Conservation (phyloP, 2,329 filamentous ascomycete genomes). For the Neonectria sp. region DNA sequence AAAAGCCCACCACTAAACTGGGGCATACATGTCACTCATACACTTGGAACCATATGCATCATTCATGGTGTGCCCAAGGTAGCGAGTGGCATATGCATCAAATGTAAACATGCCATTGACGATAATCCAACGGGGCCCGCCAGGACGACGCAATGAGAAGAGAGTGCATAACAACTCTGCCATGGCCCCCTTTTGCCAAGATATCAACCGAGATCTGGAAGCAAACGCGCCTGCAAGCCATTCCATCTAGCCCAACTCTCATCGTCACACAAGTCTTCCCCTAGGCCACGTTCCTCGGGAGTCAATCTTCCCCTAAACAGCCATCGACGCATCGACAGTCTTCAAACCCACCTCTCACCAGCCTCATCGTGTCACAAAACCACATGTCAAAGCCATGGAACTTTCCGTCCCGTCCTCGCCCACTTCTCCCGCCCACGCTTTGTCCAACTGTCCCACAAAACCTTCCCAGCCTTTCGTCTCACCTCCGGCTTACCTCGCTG, state of each 20-base stretch:
- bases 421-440: not conserved
- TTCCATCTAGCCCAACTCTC: not conserved
- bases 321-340: not conserved
- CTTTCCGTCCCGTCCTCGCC: not conserved
- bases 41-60: not conserved
- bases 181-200: not conserved
- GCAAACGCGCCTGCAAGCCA: not conserved
- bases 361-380: not conserved
- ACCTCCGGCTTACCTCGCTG: not conserved
- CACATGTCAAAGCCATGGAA: not conserved
- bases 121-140: not conserved
- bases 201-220: not conserved
- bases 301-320: not conserved
- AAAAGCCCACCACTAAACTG: too few species aligned
- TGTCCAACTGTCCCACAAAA: not conserved
- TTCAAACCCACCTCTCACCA: not conserved
- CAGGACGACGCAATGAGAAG: not conserved
- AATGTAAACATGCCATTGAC: too few species aligned
- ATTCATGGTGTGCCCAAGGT: not conserved
- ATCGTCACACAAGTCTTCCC: not conserved
- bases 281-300: not conserved
- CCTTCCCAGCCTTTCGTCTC: not conserved
- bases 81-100: not conserved
- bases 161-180: not conserved
- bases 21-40: not conserved